phyloP scores from a whole-genome alignment of 768 basidiomycete species.

The Naganishia kalamii region DNA sequence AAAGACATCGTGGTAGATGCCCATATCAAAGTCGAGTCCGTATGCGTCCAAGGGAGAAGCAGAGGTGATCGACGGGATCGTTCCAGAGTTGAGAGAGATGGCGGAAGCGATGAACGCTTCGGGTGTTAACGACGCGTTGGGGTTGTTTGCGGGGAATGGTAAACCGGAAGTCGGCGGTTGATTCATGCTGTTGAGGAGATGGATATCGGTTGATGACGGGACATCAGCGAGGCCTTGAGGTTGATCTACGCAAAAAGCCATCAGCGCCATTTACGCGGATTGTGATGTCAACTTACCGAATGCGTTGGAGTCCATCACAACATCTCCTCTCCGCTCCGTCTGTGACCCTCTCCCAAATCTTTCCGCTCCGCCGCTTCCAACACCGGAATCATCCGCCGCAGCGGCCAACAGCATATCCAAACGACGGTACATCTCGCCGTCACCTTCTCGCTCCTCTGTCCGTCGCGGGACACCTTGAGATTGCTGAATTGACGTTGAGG shows the following conservation, averaged over 20 bases:
- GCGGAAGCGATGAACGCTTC: conserved; percentile 15
- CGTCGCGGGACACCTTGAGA: too few species aligned
- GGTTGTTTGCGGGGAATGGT: conserved; percentile 1
- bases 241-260: too few species aligned
- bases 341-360: too few species aligned
- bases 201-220: not conserved
- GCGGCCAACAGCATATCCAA: conserved; percentile 2
- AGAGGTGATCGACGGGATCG: too few species aligned
- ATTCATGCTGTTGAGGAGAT: not conserved
- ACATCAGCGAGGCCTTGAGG: too few species aligned
- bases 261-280: too few species aligned
- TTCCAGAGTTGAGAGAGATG: too few species aligned
- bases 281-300: too few species aligned
- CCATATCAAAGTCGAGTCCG: conserved; percentile 6
- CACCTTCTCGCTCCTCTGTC: not conserved
- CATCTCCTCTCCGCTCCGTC: too few species aligned
- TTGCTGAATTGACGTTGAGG: too few species aligned
- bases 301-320: too few species aligned
- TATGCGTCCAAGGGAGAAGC: not conserved
- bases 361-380: too few species aligned
- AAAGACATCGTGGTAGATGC: conserved; percentile 10
- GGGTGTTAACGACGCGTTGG: not conserved
- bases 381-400: not conserved
- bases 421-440: not conserved
- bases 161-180: not conserved